Evolutionary conservation across 306 rosid species (phyloP), one percentile per base, ranked within the genome.

Genomic region (Coriaria nepalensis): DNA sequence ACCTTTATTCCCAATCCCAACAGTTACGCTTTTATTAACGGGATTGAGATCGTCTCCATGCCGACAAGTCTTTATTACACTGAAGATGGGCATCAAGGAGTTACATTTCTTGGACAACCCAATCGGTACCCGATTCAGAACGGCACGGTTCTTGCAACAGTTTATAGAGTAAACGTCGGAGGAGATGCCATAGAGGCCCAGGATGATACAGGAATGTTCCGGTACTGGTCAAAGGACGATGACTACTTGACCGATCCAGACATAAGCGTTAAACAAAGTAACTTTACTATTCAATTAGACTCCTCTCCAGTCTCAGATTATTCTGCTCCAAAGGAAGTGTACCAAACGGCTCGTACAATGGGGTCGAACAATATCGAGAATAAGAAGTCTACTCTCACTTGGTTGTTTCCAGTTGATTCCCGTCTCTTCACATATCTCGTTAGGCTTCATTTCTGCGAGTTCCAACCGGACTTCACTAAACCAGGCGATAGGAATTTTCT

Each of bases 1-100:
- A 57, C 58, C 7, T 65, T 65, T 32, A 57, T 37, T 43, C 69
- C 69, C n/a, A 20, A 20, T 20, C 29, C 29, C 29, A 14, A 20
- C 15, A 43, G 64, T 8, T 65, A 65, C 10, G 64, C 70, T 1
- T 65, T 65, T 37, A 33, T 65, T n/a, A 65, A 59, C 9, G 70
- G 70, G 3, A 65, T 65, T 7, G 64, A 65, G 41, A 43, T 65
- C 15, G 49, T 65, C 5, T 65, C 70, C 36, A 65, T 65, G 53
- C 70, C 70, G 5, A 7, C 20, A 0, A 9, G 39, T 45, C 64
- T 65, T 42, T 65, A 65, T 37, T 55, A 55, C 14, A 33, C 60
- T 11, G 8, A 41, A 2, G 51, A 36, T 13, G 29, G 29, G 29
- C 2, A 20, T 3, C 29, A 20, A 20, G 29, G 29, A 20, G 29